A percentile compares a stretch with the other conserved stretches of the same genome.
Evolutionary conservation across 2,329 filamentous ascomycete genomes (phyloP).

Genomic region (Botrytis hyacinthi): DNA sequence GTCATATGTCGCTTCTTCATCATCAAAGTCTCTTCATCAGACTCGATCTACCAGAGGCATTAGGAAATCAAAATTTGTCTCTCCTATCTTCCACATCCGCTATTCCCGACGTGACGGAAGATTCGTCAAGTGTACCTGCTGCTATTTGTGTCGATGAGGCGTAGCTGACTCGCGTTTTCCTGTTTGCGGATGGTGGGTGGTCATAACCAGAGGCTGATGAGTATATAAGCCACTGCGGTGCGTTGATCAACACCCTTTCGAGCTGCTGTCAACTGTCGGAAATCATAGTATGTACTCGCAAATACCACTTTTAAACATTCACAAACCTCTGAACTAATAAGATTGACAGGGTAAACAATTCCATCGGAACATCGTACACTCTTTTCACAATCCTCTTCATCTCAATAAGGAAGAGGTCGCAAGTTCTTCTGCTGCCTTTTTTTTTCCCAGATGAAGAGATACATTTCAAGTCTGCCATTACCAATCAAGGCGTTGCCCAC

Average conservation of each 20-base stretch:
- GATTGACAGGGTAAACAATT: background rate
- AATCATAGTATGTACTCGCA: too few species aligned
- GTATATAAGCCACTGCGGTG: background rate
- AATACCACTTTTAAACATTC: rapidly evolving
- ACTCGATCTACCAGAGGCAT: rapidly evolving
- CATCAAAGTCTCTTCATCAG: rapidly evolving
- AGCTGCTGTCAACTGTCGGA: too few species aligned
- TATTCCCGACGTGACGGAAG: background rate
- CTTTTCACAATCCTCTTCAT: rapidly evolving
- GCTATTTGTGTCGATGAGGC: background rate
- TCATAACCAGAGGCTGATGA: background rate
- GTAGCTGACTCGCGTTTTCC: background rate
- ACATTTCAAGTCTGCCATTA: background rate
- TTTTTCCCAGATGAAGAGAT: background rate
- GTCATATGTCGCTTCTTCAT: rapidly evolving
- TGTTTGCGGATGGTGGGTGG: background rate
- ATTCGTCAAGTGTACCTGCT: background rate
- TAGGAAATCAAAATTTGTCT: background rate
- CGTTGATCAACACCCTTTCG: rapidly evolving
- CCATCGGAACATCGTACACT: too few species aligned
- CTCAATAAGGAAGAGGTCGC: background rate
- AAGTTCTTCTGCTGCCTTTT: background rate
- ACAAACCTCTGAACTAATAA: background rate
- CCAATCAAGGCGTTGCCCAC: too few species aligned
- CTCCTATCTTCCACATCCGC: background rate